Evolutionary conservation across 208 protist genomes (phyloP), one percentile per base, ranked within the genome.

Genomic region (Crithidia fasciculata): DNA sequence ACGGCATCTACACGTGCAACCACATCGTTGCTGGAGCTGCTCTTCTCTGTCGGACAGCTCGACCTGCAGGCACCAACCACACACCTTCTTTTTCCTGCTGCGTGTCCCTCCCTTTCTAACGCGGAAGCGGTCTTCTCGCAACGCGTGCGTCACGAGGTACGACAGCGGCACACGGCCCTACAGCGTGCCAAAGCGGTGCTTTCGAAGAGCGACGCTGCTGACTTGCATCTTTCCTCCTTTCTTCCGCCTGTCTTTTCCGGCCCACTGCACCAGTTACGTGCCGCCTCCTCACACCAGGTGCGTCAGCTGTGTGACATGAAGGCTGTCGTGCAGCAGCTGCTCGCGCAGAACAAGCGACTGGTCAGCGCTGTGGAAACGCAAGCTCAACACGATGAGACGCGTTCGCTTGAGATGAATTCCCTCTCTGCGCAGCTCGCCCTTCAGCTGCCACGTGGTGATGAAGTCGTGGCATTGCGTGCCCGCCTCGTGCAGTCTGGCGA

Each of bases 331-430:
- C 74, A 69, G 54, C 45, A 41, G 18, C 47, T 80, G 12, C 39
- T 66, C n/a, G 43, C 52, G 10, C 68, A 80, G 37, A 80, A 80
- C 8, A 19, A 65, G 18, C 41, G 7, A 8, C 61, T 80, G 0
- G 54, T 80, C 19, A 2, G 44, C 12, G 67, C 74, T 0, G 59
- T 80, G 3, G 56, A 74, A 45, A 56, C 44, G 19, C 74, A 71
- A 2, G 52, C 68, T n/a, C 36, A 40, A 12, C 41, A 70, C 28
- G 28, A 70, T 50, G 67, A 63, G 8, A 52, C 68, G 28, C 50
- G 47, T 45, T 12, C 39, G 4, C 39, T 52, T 13, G 68, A 73
- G 62, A 12, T 80, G 18, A 37, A 57, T 45, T 67, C 61, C 2
- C n/a, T 70, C n/a, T n/a, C 60, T 3, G 61, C 50, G 57, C 58